Base-by-base conservation (phyloP, 2,329 filamentous ascomycete species). In the Fragosphaeria purpurea region DNA sequence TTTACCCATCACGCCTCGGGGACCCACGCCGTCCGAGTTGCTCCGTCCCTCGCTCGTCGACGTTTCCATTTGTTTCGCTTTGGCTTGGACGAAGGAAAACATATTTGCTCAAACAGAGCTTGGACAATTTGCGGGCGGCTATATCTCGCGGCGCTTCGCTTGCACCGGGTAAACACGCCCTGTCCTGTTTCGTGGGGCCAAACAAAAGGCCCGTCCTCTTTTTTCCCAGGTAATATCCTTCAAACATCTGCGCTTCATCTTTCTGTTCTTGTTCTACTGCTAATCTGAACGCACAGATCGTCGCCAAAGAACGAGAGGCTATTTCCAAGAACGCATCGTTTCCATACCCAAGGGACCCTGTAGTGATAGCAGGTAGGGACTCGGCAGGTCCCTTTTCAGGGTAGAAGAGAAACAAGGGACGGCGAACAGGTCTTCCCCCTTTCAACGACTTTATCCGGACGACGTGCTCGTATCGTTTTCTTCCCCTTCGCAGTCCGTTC, bases 141-240 rank as follows among this genome's bases (percentile, higher is more conserved):
- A 22, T 22, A 22, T 3, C 2, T 2, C 22, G 22, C 22, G 22
- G 22, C 22, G 22, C 22, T 22, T 10, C 10, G 44, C 11, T 31
- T 12, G 12, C 12, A 34, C 41, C 50, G 50, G 50, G 34, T 52
- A 52, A 22, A 22, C 22, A 22, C 22, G 22, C 22, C 22, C 22
- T 22, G 41, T 49, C 47, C 43, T 52, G 50, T 52, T 52, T 52
- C 50, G 50, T 22, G 10, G 39, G 8, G 11, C 40, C 30, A n/a
- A 9, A 22, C 22, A 6, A 37, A 13, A 35, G 11, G 7, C 39
- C 41, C 40, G 44, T 49, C 47, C 35, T 44, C 40, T 40, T 34
- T 34, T 30, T 37, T 42, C 34, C 44, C n/a, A 5, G 41, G 32
- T 37, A 46, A 41, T 50, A 45, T 50, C 13, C 37, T 33, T 31